Evolutionary conservation across 2,329 filamentous ascomycete species (phyloP).

Genomic region (Sarocladium kiliense): DNA sequence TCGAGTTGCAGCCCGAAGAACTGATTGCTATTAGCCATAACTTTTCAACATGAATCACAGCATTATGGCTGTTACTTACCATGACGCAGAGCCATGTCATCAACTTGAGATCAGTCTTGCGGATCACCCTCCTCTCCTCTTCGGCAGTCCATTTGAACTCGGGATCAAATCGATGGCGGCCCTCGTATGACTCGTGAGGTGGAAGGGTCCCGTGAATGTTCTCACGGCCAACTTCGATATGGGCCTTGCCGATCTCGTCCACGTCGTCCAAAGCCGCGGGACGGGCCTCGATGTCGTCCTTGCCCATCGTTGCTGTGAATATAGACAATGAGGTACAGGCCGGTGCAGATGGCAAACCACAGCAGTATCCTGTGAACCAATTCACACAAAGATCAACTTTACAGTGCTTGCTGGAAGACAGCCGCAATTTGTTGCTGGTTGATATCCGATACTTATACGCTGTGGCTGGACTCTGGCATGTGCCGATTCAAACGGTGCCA

Average conservation of each 20-base stretch:
- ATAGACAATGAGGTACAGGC: background rate
- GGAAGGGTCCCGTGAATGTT: conserved; percentile 26
- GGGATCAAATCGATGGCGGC: conserved; percentile 35
- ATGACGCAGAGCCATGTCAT: conserved; percentile 38
- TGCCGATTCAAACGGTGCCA: background rate
- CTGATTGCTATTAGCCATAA: conserved; percentile 12
- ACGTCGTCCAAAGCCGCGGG: conserved; percentile 17
- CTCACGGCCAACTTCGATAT: conserved; percentile 30
- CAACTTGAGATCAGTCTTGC: conserved; percentile 43
- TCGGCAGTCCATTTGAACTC: conserved; percentile 43
- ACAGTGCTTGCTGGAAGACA: too few relatives aligned
- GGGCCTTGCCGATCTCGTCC: conserved; percentile 19
- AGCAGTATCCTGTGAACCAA: too few relatives aligned
- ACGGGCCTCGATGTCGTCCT: conserved; percentile 23
- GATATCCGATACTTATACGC: background rate
- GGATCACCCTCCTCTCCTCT: conserved; percentile 51
- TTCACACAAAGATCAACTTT: too few relatives aligned
- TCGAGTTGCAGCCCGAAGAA: conserved; percentile 62
- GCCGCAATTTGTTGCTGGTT: background rate
- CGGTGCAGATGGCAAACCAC: too few relatives aligned
- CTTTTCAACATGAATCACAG: background rate
- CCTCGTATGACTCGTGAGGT: conserved; percentile 31
- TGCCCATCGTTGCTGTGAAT: conserved; percentile 15
- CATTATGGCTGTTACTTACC: conserved; percentile 18
- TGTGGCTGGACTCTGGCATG: background rate